These are phyloP conservation scores for Colletotrichum aenigma DNA, from an alignment of 2,329 filamentous ascomycete species.

Conservation along the genomic window DNA sequence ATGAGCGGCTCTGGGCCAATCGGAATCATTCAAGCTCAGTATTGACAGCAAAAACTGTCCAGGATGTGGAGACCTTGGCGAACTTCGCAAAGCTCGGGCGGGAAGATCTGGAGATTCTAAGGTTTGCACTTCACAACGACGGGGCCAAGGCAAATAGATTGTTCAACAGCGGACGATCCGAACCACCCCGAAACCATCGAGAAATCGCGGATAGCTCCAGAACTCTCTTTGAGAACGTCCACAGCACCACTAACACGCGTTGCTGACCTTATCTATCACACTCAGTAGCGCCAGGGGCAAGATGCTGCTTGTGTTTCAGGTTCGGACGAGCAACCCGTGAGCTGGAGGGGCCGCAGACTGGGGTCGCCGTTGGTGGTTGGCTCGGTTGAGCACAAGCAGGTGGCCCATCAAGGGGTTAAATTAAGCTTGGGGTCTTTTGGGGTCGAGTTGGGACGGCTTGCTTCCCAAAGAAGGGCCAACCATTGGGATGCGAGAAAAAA, in stretches of 20 bases:
- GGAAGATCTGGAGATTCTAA: neutral
- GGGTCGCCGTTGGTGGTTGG: neutral
- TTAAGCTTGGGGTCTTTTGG: conserved; percentile 3
- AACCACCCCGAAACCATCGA: neutral
- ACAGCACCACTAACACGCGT: neutral
- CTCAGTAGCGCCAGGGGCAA: conserved; percentile 13
- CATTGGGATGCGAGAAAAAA: neutral
- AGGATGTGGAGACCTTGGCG: neutral
- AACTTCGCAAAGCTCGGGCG: neutral
- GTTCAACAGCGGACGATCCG: neutral
- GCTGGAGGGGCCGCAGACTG: neutral
- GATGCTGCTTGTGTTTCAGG: conserved; percentile 14
- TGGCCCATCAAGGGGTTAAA: conserved; percentile 2
- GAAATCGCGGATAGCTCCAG: neutral
- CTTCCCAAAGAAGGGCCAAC: neutral
- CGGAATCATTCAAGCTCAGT: conserved; percentile 9
- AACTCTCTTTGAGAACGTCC: neutral
- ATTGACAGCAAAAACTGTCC: neutral
- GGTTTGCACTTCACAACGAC: neutral
- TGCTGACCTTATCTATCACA: neutral
- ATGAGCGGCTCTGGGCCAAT: neutral
- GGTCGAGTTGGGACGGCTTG: neutral
- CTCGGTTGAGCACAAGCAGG: neutral
- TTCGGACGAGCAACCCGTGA: neutral
- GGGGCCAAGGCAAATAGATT: neutral